These are phyloP conservation scores for Tulasnella sp. DNA, from an alignment of 768 basidiomycete genomes.

Conservation along the genomic window DNA sequence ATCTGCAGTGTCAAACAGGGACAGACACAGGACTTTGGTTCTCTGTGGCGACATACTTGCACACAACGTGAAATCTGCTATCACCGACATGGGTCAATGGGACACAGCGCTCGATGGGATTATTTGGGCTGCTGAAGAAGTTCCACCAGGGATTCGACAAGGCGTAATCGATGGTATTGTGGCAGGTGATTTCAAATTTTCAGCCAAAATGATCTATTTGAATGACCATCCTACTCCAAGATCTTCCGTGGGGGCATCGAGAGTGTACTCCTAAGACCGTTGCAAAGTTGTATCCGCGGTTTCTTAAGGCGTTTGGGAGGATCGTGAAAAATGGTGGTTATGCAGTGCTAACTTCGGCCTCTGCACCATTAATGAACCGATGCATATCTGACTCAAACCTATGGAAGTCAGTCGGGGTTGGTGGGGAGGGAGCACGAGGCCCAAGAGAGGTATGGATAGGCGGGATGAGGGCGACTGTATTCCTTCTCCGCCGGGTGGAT, in stretches of 20 bases:
- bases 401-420: constrained; percentile 7
- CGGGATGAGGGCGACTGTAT: constrained; percentile 15
- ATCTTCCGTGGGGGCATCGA: constrained; percentile 16
- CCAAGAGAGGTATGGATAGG: constrained; percentile 14
- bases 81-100: background rate
- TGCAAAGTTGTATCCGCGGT: constrained; percentile 14
- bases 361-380: constrained; percentile 12
- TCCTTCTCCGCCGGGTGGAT: constrained; percentile 11
- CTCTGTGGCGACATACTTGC: constrained; percentile 9
- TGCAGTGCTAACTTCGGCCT: constrained; percentile 8
- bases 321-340: background rate
- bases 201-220: background rate
- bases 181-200: background rate
- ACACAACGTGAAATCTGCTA: background rate
- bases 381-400: background rate
- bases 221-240: background rate
- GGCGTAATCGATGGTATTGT: constrained; percentile 5
- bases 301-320: constrained; percentile 8
- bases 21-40: background rate
- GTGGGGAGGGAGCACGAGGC: background rate
- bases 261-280: constrained; percentile 2
- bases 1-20: background rate
- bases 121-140: background rate
- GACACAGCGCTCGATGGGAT: background rate
- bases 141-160: background rate